Evolutionary conservation across 2,329 filamentous ascomycete species (phyloP).

Genomic region (Lachnellula willkommii): DNA sequence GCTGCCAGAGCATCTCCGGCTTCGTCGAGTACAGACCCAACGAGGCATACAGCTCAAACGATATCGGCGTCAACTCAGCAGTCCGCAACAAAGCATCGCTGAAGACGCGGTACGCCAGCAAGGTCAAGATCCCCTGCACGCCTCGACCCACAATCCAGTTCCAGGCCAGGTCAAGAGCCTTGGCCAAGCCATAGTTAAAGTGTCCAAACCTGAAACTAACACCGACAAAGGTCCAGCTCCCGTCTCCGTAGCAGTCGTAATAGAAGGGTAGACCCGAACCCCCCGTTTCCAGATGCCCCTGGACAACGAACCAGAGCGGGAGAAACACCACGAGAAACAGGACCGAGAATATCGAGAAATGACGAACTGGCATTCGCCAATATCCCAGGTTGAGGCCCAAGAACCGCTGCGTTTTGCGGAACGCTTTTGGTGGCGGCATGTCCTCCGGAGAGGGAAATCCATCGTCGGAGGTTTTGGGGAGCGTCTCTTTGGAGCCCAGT

Average conservation of each 20-base stretch:
- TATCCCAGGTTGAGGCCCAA: slow-evolving; percentile 4
- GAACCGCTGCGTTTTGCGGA: slow-evolving; percentile 2
- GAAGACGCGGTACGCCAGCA: slow-evolving; percentile 13
- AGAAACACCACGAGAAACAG: slow-evolving; percentile 3
- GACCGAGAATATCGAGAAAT: slow-evolving; percentile 6
- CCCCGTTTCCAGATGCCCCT: neutral
- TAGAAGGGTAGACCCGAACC: neutral
- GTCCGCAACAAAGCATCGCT: slow-evolving; percentile 11
- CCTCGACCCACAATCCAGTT: slow-evolving; percentile 15
- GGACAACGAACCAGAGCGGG: neutral
- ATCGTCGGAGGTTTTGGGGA: neutral
- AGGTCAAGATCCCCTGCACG: slow-evolving; percentile 9
- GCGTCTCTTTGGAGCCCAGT: neutral
- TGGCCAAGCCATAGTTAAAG: slow-evolving; percentile 10
- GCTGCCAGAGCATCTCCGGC: slow-evolving; percentile 6
- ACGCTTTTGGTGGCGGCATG: slow-evolving; percentile 4
- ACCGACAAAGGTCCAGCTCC: slow-evolving; percentile 8
- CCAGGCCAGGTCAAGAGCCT: slow-evolving; percentile 15
- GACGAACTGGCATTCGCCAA: slow-evolving; percentile 7
- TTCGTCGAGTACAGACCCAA: slow-evolving; percentile 10
- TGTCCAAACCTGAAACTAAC: slow-evolving; percentile 9
- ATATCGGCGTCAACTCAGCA: slow-evolving; percentile 7
- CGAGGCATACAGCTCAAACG: slow-evolving; percentile 15
- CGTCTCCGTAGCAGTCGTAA: slow-evolving; percentile 3
- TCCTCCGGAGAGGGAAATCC: neutral